These are phyloP conservation scores for Remersonia thermophila DNA, from an alignment of 2,329 filamentous ascomycete genomes.

Conservation along the genomic window DNA sequence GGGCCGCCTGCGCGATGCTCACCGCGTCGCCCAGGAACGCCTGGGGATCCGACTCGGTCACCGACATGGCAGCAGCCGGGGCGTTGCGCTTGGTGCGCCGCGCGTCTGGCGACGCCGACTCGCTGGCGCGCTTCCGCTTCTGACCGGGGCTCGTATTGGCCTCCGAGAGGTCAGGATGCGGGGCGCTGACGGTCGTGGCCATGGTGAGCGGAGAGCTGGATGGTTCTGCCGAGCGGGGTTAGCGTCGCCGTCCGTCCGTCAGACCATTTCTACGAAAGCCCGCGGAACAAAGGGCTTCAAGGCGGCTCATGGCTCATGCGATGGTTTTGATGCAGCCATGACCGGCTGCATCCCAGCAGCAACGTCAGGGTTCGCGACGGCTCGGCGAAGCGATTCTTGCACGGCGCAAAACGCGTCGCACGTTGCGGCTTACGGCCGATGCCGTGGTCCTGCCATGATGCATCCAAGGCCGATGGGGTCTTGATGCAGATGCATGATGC, in stretches of 20 bases:
- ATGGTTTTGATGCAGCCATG: no score
- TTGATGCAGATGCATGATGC: no score
- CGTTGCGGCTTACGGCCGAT: no score
- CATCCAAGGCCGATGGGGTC: no score
- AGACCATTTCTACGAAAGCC: no score
- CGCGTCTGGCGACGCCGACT: conserved; percentile 35
- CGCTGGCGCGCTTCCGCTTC: conserved; percentile 44
- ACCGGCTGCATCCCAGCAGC: no score
- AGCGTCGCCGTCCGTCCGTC: background rate
- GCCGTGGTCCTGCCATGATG: no score
- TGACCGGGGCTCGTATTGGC: conserved; percentile 29
- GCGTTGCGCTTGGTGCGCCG: conserved; percentile 39
- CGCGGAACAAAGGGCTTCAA: no score
- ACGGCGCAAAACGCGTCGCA: no score
- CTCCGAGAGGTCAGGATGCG: conserved; percentile 34
- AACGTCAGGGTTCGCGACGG: no score
- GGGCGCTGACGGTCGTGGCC: conserved; percentile 34
- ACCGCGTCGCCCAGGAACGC: conserved; percentile 44
- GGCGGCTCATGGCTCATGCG: no score
- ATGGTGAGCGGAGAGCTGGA: conserved; percentile 22
- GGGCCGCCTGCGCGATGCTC: conserved; percentile 31
- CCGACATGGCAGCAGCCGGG: conserved; percentile 33
- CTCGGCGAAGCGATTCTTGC: no score
- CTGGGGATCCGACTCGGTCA: conserved; percentile 29
- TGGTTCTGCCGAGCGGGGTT: conserved; percentile 8